These are phyloP conservation scores for Thraustochytrium striatum DNA, from an alignment of 352 stramenopile genomes.

Conservation along the genomic window DNA sequence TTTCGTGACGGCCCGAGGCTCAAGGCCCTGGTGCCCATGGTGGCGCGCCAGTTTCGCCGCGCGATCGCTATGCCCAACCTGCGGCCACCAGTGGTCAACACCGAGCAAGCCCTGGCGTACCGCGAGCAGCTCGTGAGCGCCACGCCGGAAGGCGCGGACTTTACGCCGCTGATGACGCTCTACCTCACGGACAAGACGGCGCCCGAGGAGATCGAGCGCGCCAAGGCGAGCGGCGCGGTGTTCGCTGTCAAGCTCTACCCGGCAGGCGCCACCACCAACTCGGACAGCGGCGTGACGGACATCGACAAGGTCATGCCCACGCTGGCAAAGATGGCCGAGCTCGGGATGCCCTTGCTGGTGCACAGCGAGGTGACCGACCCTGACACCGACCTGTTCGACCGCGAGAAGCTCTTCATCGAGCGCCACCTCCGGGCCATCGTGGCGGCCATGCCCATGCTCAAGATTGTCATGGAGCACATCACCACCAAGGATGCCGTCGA, in stretches of 20 bases:
- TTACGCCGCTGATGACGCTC: slow-evolving; percentile 92
- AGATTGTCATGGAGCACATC: slow-evolving; percentile 99
- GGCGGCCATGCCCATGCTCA: slow-evolving; percentile 82
- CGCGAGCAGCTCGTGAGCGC: slow-evolving; percentile 83
- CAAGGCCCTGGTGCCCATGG: slow-evolving; percentile 56
- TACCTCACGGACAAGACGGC: slow-evolving; percentile 98
- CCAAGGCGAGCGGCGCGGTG: slow-evolving; percentile 77
- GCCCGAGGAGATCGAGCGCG: slow-evolving; percentile 87
- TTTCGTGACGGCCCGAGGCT: slow-evolving; percentile 84
- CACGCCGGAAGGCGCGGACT: slow-evolving; percentile 68
- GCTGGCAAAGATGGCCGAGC: slow-evolving; percentile 62
- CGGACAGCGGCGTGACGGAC: slow-evolving; percentile 91
- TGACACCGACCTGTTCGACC: slow-evolving; percentile 91
- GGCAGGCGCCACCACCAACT: slow-evolving; percentile 97
- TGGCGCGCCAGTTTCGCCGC: slow-evolving; percentile 59
- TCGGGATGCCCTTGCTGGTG: slow-evolving; percentile 88
- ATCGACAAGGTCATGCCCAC: slow-evolving; percentile 87
- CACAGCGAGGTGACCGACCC: slow-evolving; percentile 92
- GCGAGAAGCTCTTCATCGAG: slow-evolving; percentile 92
- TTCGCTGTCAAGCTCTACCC: slow-evolving; percentile 97
- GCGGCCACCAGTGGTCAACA: slow-evolving; percentile 90
- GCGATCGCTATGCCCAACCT: slow-evolving; percentile 97
- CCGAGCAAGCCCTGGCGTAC: slow-evolving; percentile 88
- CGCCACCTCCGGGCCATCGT: slow-evolving; percentile 88
- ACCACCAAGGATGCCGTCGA: slow-evolving; percentile 91